Base-by-base conservation (phyloP, 306 rosid genomes). In the Castanea mollissima region DNA sequence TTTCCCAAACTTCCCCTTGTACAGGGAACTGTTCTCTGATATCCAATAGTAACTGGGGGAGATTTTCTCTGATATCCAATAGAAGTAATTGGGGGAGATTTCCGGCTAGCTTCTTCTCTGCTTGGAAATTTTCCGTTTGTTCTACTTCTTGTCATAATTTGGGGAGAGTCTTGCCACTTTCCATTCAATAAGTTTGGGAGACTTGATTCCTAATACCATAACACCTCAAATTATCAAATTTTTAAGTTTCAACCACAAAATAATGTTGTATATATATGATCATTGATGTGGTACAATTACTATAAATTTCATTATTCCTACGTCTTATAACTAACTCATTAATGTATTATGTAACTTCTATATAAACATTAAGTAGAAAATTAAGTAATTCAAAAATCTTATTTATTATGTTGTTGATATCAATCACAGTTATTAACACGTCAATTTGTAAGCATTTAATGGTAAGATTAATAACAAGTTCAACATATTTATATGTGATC, bases 11-110 rank as follows among this genome's bases (percentile, higher is more conserved):
- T 88, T 58, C 86, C 91, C 79, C 92, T 90, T 14, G 92, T 49
- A 82, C 90, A 86, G 51, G 99, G 97, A 69, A 85, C 97, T 1
- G 92, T 74, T 82, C 99, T 88, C 44, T 86, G 92, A 88, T 80
- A 87, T 72, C 88, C 89, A 12, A 49, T 49, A 21, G 92, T 29
- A 60, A 84, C 68, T 38, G 92, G 90, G 3, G 96, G 92, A 80
- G 96, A 91, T 82, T 91, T 91, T 54, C 97, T 88, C 51, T 86
- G 92, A 88, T 80, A 87, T 74, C 85, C 88, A 12, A 49, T 49
- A 21, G 81, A 78, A 41, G 91, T 29, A 60, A 84, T 73, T 38
- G 92, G 90, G 4, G 96, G 91, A 80, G 96, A 91, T 82, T 91
- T 91, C 57, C 96, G 88, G 81, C 81, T 86, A 13, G 75, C 87